phyloP scores from a whole-genome alignment of 805 yeast species.

The Millerozyma miso region DNA sequence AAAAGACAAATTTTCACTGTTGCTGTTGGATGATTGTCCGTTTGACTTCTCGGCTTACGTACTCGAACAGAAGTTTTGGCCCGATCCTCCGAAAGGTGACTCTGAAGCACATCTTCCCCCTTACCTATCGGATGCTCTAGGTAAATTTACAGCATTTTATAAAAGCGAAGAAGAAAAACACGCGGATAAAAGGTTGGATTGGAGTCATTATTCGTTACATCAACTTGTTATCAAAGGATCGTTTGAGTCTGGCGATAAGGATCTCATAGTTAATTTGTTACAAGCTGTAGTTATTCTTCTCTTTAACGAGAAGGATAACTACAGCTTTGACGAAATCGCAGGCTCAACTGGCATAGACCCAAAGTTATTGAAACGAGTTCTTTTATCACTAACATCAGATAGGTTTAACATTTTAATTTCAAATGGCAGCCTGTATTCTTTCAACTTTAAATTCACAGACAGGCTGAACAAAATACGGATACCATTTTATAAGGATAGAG shows the following conservation, averaged over 20 bases:
- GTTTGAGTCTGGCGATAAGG: constrained; percentile 29
- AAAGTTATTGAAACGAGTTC: constrained; percentile 23
- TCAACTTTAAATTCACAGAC: constrained; percentile 25
- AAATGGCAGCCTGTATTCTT: constrained; percentile 8
- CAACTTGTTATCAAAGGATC: constrained; percentile 29
- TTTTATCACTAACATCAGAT: constrained; percentile 26
- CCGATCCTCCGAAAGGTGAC: constrained; percentile 29
- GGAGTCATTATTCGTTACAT: constrained; percentile 41
- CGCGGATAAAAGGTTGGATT: constrained; percentile 29
- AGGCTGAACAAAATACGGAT: constrained; percentile 23
- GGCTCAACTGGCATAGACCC: constrained; percentile 28
- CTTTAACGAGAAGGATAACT: constrained; percentile 27
- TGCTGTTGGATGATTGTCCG: constrained; percentile 1
- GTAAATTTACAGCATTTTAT: constrained; percentile 19
- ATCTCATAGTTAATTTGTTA: constrained; percentile 35
- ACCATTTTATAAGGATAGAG: constrained; percentile 25
- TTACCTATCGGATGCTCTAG: constrained; percentile 13
- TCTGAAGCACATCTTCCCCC: constrained; percentile 21
- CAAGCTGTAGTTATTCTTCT: constrained; percentile 40
- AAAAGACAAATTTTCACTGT: constrained; percentile 10
- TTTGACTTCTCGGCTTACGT: constrained; percentile 29
- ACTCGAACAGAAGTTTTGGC: constrained; percentile 37
- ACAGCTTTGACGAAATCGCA: constrained; percentile 18
- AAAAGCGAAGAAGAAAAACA: constrained; percentile 15
- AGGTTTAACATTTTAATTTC: constrained; percentile 26